Conservation (phyloP, 2,329 filamentous ascomycete genomes). For the Pseudogymnoascus pannorum region DNA sequence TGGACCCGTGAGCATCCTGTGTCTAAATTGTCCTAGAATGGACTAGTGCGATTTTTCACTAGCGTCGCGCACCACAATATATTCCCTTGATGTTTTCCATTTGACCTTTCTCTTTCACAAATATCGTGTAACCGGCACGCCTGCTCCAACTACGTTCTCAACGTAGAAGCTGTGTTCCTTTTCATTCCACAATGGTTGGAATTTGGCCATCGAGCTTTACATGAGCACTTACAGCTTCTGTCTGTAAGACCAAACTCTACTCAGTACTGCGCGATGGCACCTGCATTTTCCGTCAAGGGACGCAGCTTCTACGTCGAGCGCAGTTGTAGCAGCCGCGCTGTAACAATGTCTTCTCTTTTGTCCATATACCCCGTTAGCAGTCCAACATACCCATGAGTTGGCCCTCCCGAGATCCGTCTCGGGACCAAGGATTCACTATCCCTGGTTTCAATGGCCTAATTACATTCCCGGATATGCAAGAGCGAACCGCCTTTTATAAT, state of each 20-base stretch:
- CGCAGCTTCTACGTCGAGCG: not conserved
- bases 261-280: not conserved
- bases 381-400: conserved; percentile 11
- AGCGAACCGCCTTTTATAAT: conserved; percentile 10
- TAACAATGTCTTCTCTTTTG: not conserved
- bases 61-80: conserved; percentile 3
- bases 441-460: conserved; percentile 10
- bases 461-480: conserved; percentile 11
- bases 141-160: not conserved
- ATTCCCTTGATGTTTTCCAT: conserved; percentile 2
- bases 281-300: not conserved
- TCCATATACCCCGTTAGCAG: not conserved
- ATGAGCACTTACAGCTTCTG: conserved; percentile 1
- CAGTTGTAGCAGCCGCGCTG: not conserved
- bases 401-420: conserved; percentile 5
- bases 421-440: conserved; percentile 9
- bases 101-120: conserved; percentile 5
- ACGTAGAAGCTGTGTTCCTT: not conserved
- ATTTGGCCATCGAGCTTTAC: not conserved
- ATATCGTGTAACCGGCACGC: not conserved
- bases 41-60: not conserved
- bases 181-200: not conserved
- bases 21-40: not conserved
- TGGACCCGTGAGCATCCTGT: not conserved
- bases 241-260: not conserved